phyloP scores from a whole-genome alignment of 495 filamentous ascomycete genomes.

The Hypomontagnella submonticulosa region DNA sequence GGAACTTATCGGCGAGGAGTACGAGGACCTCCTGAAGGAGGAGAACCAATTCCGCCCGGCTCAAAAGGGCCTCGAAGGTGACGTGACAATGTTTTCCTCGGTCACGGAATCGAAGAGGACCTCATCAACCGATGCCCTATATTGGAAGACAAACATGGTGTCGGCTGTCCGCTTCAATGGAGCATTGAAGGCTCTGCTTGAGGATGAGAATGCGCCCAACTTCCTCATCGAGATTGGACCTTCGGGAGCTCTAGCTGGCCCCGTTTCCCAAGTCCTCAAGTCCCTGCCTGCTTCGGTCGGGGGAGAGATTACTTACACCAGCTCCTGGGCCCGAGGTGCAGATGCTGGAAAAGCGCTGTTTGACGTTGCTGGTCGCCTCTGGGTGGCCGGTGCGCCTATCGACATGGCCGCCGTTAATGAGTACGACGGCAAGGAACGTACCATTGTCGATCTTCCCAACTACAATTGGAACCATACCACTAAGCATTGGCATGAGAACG shows the following conservation, averaged over 20 bases:
- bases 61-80: conserved; percentile 6
- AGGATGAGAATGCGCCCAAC: conserved; percentile 15
- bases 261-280: conserved; percentile 55
- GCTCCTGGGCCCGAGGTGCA: conserved; percentile 43
- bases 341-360: conserved; percentile 42
- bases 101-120: conserved; percentile 37
- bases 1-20: conserved; percentile 53
- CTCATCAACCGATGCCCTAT: conserved; percentile 28
- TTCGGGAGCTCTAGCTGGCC: conserved; percentile 56
- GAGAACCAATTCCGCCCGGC: not conserved
- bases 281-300: conserved; percentile 5
- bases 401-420: conserved; percentile 4
- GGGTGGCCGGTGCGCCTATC: conserved; percentile 13
- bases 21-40: conserved; percentile 22
- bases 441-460: conserved; percentile 53
- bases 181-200: conserved; percentile 31
- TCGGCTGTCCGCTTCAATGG: conserved; percentile 52
- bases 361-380: conserved; percentile 50
- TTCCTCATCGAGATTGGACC: conserved; percentile 65
- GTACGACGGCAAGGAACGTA: not conserved
- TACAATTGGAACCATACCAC: conserved; percentile 59
- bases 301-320: conserved; percentile 34
- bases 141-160: conserved; percentile 51
- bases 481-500: conserved; percentile 48
- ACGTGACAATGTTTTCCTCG: conserved; percentile 49